phyloP scores from a whole-genome alignment of 2,329 filamentous ascomycete species.

The Aspergillus ochraceus region DNA sequence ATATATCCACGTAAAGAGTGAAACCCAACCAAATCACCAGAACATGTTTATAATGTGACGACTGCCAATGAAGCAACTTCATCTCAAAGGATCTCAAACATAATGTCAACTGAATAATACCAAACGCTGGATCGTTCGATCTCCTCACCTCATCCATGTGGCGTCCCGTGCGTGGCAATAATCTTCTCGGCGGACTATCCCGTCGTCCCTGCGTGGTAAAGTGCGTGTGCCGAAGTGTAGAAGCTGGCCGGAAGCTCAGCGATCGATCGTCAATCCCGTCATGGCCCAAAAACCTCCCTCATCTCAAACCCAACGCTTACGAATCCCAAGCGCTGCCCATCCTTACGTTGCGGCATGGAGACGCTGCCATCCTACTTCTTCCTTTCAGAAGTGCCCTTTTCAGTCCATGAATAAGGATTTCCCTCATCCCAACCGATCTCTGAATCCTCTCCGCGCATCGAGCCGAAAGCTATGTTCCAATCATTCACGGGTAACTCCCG shows the following conservation, averaged over 20 bases:
- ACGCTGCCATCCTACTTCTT: conserved; percentile 14
- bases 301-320: conserved; percentile 1
- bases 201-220: too few relatives aligned
- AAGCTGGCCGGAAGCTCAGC: too few relatives aligned
- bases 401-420: conserved; percentile 1
- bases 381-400: conserved; percentile 13
- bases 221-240: background rate
- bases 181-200: too few relatives aligned
- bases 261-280: background rate
- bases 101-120: too few relatives aligned
- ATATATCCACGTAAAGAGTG: too few relatives aligned
- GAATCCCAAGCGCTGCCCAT: conserved; percentile 3
- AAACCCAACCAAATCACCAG: too few relatives aligned
- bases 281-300: background rate
- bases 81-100: too few relatives aligned
- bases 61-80: too few relatives aligned
- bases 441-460: conserved; percentile 5
- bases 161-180: conserved; percentile 8
- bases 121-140: too few relatives aligned
- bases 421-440: conserved; percentile 5
- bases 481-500: conserved; percentile 87
- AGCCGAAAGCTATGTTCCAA: conserved; percentile 68
- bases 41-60: too few relatives aligned
- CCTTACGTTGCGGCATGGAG: conserved; percentile 22
- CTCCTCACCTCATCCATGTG: background rate